A percentile compares a stretch with the other conserved stretches of the same genome.
Evolutionary conservation across 768 basidiomycete genomes (phyloP).

Genomic region (Xerocomellus amylosporus): DNA sequence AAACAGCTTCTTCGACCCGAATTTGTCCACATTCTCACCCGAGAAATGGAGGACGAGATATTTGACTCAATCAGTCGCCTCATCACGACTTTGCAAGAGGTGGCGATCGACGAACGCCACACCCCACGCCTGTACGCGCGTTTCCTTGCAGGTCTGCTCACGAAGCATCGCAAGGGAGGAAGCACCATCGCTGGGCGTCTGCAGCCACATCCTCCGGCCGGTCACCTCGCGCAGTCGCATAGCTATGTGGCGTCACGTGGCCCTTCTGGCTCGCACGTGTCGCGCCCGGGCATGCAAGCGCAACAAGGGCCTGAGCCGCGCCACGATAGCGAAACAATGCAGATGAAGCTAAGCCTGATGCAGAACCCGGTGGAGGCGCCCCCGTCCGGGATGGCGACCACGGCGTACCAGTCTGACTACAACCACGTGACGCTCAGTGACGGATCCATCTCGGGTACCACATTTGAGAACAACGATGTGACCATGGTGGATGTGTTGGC

Average conservation of each 20-base stretch:
- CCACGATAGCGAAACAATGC: conserved; percentile 32
- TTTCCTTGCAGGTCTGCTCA: conserved; percentile 71
- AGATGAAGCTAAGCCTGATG: conserved; percentile 20
- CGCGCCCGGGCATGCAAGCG: conserved; percentile 16
- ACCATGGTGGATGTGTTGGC: conserved; percentile 24
- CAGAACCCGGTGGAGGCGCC: not conserved
- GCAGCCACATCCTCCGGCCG: conserved; percentile 49
- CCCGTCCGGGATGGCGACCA: not conserved
- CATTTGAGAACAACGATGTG: conserved; percentile 15
- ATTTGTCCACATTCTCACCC: conserved; percentile 58
- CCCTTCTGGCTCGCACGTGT: conserved; percentile 28
- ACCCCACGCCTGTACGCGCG: conserved; percentile 78
- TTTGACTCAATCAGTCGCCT: conserved; percentile 69
- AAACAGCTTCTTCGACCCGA: conserved; percentile 68
- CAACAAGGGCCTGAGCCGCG: conserved; percentile 15
- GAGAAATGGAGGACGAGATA: conserved; percentile 62
- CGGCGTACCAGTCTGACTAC: conserved; percentile 35
- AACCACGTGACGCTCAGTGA: conserved; percentile 25
- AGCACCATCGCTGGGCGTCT: conserved; percentile 50
- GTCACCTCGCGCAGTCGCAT: conserved; percentile 27
- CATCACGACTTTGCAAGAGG: conserved; percentile 68
- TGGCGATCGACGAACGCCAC: conserved; percentile 80
- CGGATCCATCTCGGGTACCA: not conserved
- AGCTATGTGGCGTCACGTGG: conserved; percentile 26
- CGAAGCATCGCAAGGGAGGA: conserved; percentile 66